These are phyloP conservation scores for Blastobotrys malaysiensis DNA, from an alignment of 1,139 yeast species.

Conservation along the genomic window DNA sequence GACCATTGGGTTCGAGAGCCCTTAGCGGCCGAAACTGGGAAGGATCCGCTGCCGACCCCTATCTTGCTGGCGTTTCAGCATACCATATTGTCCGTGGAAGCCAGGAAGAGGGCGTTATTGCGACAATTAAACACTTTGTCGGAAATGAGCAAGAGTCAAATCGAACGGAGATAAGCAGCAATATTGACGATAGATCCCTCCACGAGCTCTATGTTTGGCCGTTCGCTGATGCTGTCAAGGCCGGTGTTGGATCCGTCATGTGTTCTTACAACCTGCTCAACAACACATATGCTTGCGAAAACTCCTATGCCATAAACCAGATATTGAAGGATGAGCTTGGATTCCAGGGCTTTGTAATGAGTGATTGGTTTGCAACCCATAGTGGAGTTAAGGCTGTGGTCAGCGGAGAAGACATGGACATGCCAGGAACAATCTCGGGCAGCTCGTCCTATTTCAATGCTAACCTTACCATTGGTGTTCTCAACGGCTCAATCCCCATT, in stretches of 20 bases:
- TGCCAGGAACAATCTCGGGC: slow-evolving; percentile 49
- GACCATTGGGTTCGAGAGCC: slow-evolving; percentile 58
- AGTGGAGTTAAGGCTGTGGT: slow-evolving; percentile 52
- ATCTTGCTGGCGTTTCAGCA: slow-evolving; percentile 54
- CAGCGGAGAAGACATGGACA: slow-evolving; percentile 61
- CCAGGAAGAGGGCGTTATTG: slow-evolving; percentile 54
- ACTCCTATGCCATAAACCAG: slow-evolving; percentile 50
- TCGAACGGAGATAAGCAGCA: slow-evolving; percentile 36
- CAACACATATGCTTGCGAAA: slow-evolving; percentile 57
- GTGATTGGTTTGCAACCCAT: slow-evolving; percentile 60
- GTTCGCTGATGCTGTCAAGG: slow-evolving; percentile 56
- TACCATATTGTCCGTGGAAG: slow-evolving; percentile 51
- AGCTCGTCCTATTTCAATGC: slow-evolving; percentile 58
- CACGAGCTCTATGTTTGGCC: slow-evolving; percentile 65
- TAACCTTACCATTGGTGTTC: slow-evolving; percentile 48
- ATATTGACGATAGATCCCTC: slow-evolving; percentile 57
- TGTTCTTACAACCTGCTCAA: slow-evolving; percentile 58
- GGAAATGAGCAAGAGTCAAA: slow-evolving; percentile 8
- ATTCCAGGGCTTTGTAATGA: slow-evolving; percentile 60
- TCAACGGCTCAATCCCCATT: slow-evolving; percentile 52
- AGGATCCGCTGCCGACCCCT: slow-evolving; percentile 60
- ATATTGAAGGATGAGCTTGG: slow-evolving; percentile 58
- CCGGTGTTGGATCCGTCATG: slow-evolving; percentile 62
- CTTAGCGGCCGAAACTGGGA: slow-evolving; percentile 66
- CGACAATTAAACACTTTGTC: slow-evolving; percentile 6